These are phyloP conservation scores for Allium sativum DNA, from an alignment of 106 monocot species.

Conservation along the genomic window DNA sequence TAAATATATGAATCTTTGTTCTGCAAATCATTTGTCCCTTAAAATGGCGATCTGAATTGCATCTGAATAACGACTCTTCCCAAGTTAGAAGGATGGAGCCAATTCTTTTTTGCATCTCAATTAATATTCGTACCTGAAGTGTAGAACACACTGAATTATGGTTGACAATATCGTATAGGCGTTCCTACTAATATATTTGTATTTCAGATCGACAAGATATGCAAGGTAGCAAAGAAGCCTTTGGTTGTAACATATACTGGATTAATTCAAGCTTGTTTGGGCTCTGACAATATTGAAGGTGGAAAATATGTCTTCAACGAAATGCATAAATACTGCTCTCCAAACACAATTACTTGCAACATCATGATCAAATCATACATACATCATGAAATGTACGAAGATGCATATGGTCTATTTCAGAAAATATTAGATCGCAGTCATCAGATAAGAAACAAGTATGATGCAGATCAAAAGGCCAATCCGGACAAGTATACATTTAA, in stretches of 20 bases:
- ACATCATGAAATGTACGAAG: slow-evolving; percentile 50
- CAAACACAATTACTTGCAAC: slow-evolving; percentile 73
- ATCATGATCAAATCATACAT: slow-evolving; percentile 91
- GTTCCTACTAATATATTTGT: background rate
- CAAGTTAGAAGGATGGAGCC: too few species aligned
- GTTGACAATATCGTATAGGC: too few species aligned
- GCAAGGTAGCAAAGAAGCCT: slow-evolving; percentile 97
- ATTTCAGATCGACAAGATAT: slow-evolving; percentile 76
- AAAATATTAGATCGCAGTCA: slow-evolving; percentile 42
- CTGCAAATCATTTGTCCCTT: too few species aligned
- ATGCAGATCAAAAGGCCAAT: slow-evolving; percentile 29
- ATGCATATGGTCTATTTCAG: slow-evolving; percentile 63
- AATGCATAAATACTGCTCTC: slow-evolving; percentile 83
- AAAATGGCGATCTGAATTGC: too few species aligned
- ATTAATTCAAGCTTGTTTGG: slow-evolving; percentile 77
- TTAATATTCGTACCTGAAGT: too few species aligned
- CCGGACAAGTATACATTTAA: slow-evolving; percentile 94
- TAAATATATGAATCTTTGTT: too few species aligned
- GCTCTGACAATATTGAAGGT: slow-evolving; percentile 74
- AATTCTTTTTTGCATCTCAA: too few species aligned
- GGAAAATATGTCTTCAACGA: slow-evolving; percentile 63
- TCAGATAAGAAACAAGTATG: slow-evolving; percentile 26
- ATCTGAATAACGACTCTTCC: too few species aligned
- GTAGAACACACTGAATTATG: too few species aligned
- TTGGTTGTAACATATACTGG: slow-evolving; percentile 97